Percentiles rank a stretch among this genome's conserved stretches.
phyloP scores from a whole-genome alignment of 2,329 filamentous ascomycete genomes.

The Fonsecaea multimorphosa region DNA sequence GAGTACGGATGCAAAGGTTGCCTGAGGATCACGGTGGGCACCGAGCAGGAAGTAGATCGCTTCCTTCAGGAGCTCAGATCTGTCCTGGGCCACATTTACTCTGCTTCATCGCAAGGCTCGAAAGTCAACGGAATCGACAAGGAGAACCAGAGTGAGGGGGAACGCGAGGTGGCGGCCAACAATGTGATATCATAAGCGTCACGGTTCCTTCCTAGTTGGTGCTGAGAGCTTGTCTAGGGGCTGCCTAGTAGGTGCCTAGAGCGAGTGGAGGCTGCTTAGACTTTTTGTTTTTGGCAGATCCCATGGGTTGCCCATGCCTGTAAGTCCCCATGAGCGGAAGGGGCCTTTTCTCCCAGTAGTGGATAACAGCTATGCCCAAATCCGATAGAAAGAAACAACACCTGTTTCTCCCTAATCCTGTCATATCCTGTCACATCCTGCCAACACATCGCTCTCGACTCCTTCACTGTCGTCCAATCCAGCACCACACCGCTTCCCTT shows the following conservation, averaged over 20 bases:
- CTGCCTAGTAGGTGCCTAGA: not conserved
- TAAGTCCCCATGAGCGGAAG: slow-evolving; percentile 8
- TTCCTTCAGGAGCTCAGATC: slow-evolving; percentile 72
- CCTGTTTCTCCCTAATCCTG: slow-evolving; percentile 15
- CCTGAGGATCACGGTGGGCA: slow-evolving; percentile 89
- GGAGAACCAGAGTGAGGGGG: slow-evolving; percentile 54
- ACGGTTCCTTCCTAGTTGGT: not conserved
- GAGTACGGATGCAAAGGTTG: slow-evolving; percentile 90
- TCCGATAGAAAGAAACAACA: slow-evolving; percentile 30
- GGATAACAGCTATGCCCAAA: slow-evolving; percentile 29
- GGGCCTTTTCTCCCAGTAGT: slow-evolving; percentile 4
- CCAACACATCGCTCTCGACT: slow-evolving; percentile 30
- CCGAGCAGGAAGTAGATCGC: slow-evolving; percentile 79
- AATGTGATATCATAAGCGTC: slow-evolving; percentile 52
- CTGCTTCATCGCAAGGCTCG: slow-evolving; percentile 46
- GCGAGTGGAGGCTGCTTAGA: not conserved
- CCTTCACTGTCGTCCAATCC: slow-evolving; percentile 5
- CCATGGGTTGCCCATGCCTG: too few relatives aligned
- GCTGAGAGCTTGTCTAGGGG: slow-evolving; percentile 11
- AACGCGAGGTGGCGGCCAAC: slow-evolving; percentile 49
- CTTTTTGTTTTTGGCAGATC: slow-evolving; percentile 14
- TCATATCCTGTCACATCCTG: slow-evolving; percentile 23
- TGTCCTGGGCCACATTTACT: slow-evolving; percentile 58
- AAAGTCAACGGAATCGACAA: slow-evolving; percentile 37
- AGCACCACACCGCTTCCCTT: slow-evolving; percentile 6